Conservation (phyloP, 805 yeast species). For the Priceomyces haplophilus region DNA sequence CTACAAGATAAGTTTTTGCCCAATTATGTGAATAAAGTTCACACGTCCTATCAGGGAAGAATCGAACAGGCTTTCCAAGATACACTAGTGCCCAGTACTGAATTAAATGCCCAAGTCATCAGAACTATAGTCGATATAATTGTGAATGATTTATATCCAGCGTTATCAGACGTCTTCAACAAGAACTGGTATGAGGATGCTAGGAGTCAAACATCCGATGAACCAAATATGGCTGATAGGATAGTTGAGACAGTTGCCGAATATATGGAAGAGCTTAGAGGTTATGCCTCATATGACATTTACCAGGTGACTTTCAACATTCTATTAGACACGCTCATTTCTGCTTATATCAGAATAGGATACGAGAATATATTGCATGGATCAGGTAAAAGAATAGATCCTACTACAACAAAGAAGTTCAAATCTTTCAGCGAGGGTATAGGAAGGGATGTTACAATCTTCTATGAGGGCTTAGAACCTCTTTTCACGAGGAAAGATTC, state of each 20-base stretch:
- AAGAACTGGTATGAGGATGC: slow-evolving; percentile 67
- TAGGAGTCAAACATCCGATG: slow-evolving; percentile 23
- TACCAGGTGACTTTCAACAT: slow-evolving; percentile 38
- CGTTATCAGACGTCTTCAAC: slow-evolving; percentile 60
- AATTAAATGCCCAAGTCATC: slow-evolving; percentile 75
- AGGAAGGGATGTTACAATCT: slow-evolving; percentile 36
- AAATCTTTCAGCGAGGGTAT: slow-evolving; percentile 39
- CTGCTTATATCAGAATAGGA: slow-evolving; percentile 38
- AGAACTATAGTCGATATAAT: slow-evolving; percentile 65
- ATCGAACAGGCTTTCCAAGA: slow-evolving; percentile 37
- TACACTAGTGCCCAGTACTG: slow-evolving; percentile 62
- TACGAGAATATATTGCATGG: slow-evolving; percentile 41
- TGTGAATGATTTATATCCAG: slow-evolving; percentile 65
- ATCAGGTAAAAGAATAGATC: slow-evolving; percentile 41
- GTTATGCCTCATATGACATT: slow-evolving; percentile 40
- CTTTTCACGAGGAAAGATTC: slow-evolving; percentile 41
- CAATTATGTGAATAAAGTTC: slow-evolving; percentile 58
- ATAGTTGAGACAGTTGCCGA: slow-evolving; percentile 73
- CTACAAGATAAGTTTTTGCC: slow-evolving; percentile 65
- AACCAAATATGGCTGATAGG: slow-evolving; percentile 50
- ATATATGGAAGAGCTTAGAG: slow-evolving; percentile 63
- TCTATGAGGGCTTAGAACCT: slow-evolving; percentile 34
- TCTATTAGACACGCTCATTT: slow-evolving; percentile 36
- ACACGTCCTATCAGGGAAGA: slow-evolving; percentile 35
- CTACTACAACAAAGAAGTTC: slow-evolving; percentile 30